Percentiles rank a stretch among this genome's conserved stretches.
Evolutionary conservation across 2,329 filamentous ascomycete species (phyloP).

Genomic region (Teratosphaeria pseudoeucalypti): DNA sequence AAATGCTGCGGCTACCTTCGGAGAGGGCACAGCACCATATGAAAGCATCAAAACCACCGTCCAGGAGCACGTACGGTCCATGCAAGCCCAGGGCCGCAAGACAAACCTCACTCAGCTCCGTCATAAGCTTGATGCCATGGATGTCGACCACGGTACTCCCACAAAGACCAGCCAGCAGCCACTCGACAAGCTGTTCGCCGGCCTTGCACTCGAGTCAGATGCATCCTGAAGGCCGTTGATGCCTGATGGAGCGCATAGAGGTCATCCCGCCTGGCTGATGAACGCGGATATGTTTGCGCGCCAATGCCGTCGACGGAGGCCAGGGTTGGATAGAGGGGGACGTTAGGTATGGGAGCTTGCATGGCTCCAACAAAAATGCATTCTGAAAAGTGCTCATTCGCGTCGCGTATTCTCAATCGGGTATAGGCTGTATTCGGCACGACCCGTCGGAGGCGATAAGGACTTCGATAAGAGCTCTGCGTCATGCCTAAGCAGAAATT

Average conservation of each 20-base stretch:
- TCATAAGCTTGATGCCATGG: neutral
- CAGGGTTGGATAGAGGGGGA: no score
- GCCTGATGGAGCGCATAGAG: neutral
- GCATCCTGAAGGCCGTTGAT: neutral
- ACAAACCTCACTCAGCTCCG: slow-evolving; percentile 14
- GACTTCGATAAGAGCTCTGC: neutral
- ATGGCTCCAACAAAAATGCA: neutral
- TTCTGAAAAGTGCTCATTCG: neutral
- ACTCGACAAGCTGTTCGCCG: neutral
- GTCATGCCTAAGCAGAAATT: neutral
- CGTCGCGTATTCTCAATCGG: neutral
- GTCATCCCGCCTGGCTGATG: neutral
- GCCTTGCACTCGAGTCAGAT: neutral
- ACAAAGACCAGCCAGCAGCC: neutral
- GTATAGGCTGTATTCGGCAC: neutral
- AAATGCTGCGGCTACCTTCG: slow-evolving; percentile 27
- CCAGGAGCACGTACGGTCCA: slow-evolving; percentile 22
- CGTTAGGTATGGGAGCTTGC: no score
- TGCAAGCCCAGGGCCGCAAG: slow-evolving; percentile 15
- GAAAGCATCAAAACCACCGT: slow-evolving; percentile 21
- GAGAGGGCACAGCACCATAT: slow-evolving; percentile 22
- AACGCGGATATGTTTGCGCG: neutral
- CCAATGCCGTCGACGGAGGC: no score
- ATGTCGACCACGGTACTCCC: neutral
- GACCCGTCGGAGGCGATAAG: neutral